Base-by-base conservation (phyloP, 352 stramenopile species). In the Phytophthora cactorum region DNA sequence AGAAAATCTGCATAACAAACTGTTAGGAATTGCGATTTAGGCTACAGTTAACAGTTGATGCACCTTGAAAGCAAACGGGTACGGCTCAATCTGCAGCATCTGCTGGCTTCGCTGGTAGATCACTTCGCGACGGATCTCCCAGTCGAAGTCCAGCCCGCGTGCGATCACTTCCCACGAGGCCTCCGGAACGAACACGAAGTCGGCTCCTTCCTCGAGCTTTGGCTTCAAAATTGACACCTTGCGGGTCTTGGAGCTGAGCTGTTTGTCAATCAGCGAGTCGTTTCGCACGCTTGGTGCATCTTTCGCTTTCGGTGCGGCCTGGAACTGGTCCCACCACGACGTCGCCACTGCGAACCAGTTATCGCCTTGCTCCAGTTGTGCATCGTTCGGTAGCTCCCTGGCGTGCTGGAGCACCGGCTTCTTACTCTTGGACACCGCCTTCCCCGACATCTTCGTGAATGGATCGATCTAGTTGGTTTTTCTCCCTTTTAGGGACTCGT, bases 161-260 rank as follows among this genome's bases (percentile, higher is more conserved):
- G 53, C 45, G 47, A 73, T 68, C 25, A 68, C 52, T 2, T 68
- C 52, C 65, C 65, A 72, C 0, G 52, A 49, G 25, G 44, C 15
- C 32, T 62, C 53, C 0, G 59, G 49, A 5, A 76, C 47, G 8
- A 74, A 71, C 17, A 57, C 32, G 34, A 72, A 74, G 57, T 80
- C 60, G 1, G 17, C 2, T 31, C 60, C 68, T 25, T 80, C 61
- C 1, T 49, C 34, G 14, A 77, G 52, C 0, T 59, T 68, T 11
- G 45, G 64, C 17, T 72, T 68, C 12, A 77, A 44, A 4, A 75
- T 15, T 3, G 69, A 39, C 44, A 74, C 60, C 1, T 62, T 49
- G 29, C 64, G 69, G 2, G 22, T 17, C 32, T 63, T 60, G 6
- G 63, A 75, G 51, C 71, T 70, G 7, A 68, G 22, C 1, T 29